phyloP scores from a whole-genome alignment of 1,284 basidiomycete species.

The Apiotrichum sp. region DNA sequence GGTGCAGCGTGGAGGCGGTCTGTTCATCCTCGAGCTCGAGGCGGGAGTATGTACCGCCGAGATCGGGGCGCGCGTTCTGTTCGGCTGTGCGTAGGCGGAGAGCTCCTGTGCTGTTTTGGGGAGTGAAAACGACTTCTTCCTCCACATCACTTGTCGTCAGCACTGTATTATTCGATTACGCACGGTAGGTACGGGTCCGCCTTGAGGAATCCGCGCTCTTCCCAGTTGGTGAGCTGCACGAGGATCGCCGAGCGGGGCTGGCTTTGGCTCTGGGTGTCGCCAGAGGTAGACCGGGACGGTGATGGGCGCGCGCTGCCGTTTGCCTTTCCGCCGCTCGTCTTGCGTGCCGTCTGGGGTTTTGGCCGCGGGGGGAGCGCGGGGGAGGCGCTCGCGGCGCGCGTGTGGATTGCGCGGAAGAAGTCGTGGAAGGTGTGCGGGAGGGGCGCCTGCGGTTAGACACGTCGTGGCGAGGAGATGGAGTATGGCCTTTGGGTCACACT shows the following conservation, averaged over 20 bases:
- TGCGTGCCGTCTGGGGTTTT: no score
- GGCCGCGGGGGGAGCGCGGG: not conserved
- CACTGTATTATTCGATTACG: not conserved
- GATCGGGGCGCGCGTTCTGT: not conserved
- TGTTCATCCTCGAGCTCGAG: not conserved
- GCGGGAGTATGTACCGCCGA: constrained; percentile 14
- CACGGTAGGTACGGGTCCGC: constrained; percentile 39
- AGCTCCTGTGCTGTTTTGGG: not conserved
- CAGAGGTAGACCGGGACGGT: no score
- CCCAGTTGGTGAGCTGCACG: constrained; percentile 41
- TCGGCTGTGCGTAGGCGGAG: not conserved
- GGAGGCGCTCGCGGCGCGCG: constrained; percentile 14
- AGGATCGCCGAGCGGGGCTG: constrained; percentile 20
- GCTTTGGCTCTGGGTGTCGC: no score
- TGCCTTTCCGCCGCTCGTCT: no score
- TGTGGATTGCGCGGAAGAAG: constrained; percentile 34
- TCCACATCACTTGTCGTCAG: not conserved
- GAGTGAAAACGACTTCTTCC: not conserved
- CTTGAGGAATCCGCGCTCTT: constrained; percentile 33
- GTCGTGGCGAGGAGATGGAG: not conserved
- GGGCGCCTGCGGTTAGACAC: constrained; percentile 28
- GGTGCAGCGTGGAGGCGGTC: constrained; percentile 19
- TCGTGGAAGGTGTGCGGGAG: constrained; percentile 26
- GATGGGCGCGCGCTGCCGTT: no score
- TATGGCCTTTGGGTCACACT: no score